Percentiles rank a stretch among this genome's conserved stretches.
Conservation (phyloP, 805 yeast species). For the Candida suzukii region DNA sequence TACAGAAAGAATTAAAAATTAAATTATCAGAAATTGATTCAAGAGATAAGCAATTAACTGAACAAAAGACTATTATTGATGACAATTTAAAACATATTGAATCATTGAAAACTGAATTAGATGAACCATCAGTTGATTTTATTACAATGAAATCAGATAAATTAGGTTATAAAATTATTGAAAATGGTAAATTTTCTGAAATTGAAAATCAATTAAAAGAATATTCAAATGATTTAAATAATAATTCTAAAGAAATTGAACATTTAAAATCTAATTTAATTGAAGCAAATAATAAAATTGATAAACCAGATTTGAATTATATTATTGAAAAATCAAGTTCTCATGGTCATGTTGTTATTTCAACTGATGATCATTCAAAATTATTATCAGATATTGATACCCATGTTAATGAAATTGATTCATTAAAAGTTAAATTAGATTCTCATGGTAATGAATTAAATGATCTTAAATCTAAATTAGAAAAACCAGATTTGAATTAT, state of each 20-base stretch:
- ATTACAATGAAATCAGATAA: constrained; percentile 20
- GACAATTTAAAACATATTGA: constrained; percentile 6
- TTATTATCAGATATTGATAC: constrained; percentile 5
- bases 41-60: neutral
- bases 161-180: neutral
- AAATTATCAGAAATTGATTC: neutral
- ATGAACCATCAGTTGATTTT: constrained; percentile 25
- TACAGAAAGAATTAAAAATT: neutral
- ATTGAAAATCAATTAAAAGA: too few relatives aligned
- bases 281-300: neutral
- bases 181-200: neutral
- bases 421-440: neutral
- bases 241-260: neutral
- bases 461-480: constrained; percentile 1
- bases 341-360: constrained; percentile 4
- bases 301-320: constrained; percentile 7
- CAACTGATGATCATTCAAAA: constrained; percentile 4
- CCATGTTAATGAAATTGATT: constrained; percentile 11
- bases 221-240: too few relatives aligned
- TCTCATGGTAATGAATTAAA: neutral
- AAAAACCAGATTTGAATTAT: constrained; percentile 23
- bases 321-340: constrained; percentile 3
- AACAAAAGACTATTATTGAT: neutral
- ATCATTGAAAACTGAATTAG: constrained; percentile 8
- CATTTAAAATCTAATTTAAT: neutral